Evolutionary conservation across 768 basidiomycete species (phyloP).

Genomic region (Cystofilobasidium ferigula): DNA sequence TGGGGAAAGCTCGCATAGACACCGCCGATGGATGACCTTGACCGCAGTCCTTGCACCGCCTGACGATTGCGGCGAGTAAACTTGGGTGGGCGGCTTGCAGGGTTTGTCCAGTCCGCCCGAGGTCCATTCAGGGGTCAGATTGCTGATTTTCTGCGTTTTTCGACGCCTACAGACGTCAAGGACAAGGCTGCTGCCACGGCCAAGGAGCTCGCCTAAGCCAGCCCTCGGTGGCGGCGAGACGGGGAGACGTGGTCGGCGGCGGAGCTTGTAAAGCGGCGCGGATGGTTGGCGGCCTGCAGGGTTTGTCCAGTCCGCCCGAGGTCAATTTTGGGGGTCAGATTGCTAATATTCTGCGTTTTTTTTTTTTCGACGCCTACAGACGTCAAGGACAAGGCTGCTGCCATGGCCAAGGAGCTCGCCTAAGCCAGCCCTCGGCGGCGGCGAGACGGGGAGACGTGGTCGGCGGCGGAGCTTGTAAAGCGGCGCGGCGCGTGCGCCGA

Average conservation of each 20-base stretch:
- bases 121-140: too few species aligned
- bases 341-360: too few species aligned
- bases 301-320: too few species aligned
- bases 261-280: constrained; percentile 1
- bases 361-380: constrained; percentile 35
- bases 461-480: constrained; percentile 7
- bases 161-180: constrained; percentile 52
- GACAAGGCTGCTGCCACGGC: constrained; percentile 93
- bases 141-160: too few species aligned
- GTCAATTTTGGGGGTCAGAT: too few species aligned
- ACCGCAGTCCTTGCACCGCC: too few species aligned
- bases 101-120: constrained; percentile 33
- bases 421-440: neutral
- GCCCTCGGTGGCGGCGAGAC: neutral
- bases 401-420: constrained; percentile 75
- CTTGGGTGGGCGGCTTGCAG: constrained; percentile 91
- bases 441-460: neutral
- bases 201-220: constrained; percentile 53
- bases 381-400: constrained; percentile 92
- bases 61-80: too few species aligned
- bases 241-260: too few species aligned
- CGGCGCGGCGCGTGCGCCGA: neutral
- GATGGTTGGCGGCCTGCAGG: constrained; percentile 96
- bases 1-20: too few species aligned
- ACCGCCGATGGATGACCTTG: too few species aligned